Evolutionary conservation across 1,139 yeast species (phyloP).

Genomic region (Yamadazyma spencermartinsiae): DNA sequence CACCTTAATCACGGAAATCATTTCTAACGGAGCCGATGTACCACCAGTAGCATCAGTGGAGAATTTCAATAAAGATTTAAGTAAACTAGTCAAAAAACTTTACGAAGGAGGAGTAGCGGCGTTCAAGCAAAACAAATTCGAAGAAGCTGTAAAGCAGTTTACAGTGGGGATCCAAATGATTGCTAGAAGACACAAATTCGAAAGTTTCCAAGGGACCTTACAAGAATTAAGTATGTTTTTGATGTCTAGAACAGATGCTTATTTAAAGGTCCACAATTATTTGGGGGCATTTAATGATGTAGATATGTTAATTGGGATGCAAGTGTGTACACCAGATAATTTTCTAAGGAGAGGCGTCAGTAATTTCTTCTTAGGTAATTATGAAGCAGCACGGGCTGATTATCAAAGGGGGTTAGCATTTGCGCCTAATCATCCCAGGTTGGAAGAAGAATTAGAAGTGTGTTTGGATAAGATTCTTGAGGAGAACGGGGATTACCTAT

Average conservation of each 20-base stretch:
- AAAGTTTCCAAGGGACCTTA: conserved; percentile 74
- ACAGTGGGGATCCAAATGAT: conserved; percentile 82
- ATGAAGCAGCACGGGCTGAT: conserved; percentile 70
- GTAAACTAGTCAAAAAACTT: conserved; percentile 69
- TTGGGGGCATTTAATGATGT: conserved; percentile 81
- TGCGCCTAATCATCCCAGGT: conserved; percentile 52
- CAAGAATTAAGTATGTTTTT: conserved; percentile 75
- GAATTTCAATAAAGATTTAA: conserved; percentile 54
- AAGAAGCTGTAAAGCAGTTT: conserved; percentile 74
- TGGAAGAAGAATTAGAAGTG: conserved; percentile 42
- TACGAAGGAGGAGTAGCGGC: conserved; percentile 71
- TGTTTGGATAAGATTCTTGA: conserved; percentile 49
- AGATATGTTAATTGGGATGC: conserved; percentile 63
- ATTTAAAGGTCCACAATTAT: conserved; percentile 62
- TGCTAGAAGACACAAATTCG: conserved; percentile 80
- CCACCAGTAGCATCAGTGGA: conserved; percentile 65
- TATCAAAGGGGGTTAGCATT: conserved; percentile 77
- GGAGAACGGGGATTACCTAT: conserved; percentile 51
- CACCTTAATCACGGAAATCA: conserved; percentile 57
- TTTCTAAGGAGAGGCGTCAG: conserved; percentile 83
- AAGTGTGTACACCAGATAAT: conserved; percentile 74
- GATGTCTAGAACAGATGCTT: conserved; percentile 82
- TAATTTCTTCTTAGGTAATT: conserved; percentile 65
- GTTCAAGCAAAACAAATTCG: conserved; percentile 59
- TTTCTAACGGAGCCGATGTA: conserved; percentile 61